Percentiles rank a stretch among this genome's conserved stretches.
Evolutionary conservation across 2,329 filamentous ascomycete species (phyloP).

Genomic region (Aureobasidium sp.): DNA sequence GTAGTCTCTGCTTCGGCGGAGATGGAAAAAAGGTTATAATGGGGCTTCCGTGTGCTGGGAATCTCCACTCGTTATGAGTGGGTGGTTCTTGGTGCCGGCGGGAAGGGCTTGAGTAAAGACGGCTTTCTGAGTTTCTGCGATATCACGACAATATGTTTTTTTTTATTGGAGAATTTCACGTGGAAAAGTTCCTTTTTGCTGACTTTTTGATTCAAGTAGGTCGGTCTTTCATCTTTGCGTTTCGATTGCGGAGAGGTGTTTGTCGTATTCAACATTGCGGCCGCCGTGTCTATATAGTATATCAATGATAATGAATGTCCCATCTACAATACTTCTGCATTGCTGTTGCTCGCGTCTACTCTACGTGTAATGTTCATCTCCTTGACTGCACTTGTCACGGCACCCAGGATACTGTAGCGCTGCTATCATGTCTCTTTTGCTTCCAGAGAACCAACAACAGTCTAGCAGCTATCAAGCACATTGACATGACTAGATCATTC

Average conservation of each 20-base stretch:
- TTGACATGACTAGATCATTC: background rate
- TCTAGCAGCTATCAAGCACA: background rate
- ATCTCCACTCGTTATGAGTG: slow-evolving; percentile 30
- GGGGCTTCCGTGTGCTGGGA: slow-evolving; percentile 28
- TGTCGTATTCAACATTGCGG: slow-evolving; percentile 7
- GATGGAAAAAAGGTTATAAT: slow-evolving; percentile 21
- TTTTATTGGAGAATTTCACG: no score
- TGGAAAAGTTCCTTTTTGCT: background rate
- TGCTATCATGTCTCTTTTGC: background rate
- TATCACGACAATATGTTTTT: no score
- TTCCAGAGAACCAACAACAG: background rate
- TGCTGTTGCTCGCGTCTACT: background rate
- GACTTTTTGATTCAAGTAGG: slow-evolving; percentile 11
- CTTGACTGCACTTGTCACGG: background rate
- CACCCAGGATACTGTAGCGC: background rate
- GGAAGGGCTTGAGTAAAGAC: slow-evolving; percentile 32
- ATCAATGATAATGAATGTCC: background rate
- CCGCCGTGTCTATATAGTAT: background rate
- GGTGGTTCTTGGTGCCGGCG: slow-evolving; percentile 28
- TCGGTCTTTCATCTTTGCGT: no score
- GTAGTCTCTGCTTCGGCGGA: slow-evolving; percentile 14
- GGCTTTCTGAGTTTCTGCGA: slow-evolving; percentile 30
- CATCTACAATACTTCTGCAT: background rate
- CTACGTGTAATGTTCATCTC: background rate
- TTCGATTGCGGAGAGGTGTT: no score